Percentiles rank a stretch among this genome's conserved stretches.
Evolutionary conservation across 2,329 filamentous ascomycete species (phyloP).

Genomic region (Huntiella decipiens): DNA sequence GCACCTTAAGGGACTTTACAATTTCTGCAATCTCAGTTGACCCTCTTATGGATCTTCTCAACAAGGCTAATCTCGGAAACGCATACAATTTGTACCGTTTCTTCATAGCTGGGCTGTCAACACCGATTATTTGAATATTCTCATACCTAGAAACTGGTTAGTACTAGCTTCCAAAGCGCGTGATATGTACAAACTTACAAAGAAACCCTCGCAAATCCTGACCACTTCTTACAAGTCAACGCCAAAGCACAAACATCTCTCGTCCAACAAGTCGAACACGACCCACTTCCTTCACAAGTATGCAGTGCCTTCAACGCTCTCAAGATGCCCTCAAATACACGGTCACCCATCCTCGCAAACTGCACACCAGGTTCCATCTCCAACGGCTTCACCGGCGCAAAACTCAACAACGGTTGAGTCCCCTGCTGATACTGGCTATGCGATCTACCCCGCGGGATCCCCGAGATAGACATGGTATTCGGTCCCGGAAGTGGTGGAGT

Average conservation of each 20-base stretch:
- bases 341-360: constrained; percentile 36
- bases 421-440: constrained; percentile 9
- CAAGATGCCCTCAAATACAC: constrained; percentile 38
- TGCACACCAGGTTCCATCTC: constrained; percentile 28
- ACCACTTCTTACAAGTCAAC: constrained; percentile 31
- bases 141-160: constrained; percentile 25
- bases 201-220: constrained; percentile 29
- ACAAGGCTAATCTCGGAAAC: constrained; percentile 33
- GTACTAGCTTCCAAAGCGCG: neutral
- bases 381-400: constrained; percentile 17
- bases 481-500: constrained; percentile 11
- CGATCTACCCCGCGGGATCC: constrained; percentile 4
- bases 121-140: constrained; percentile 38
- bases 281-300: constrained; percentile 26
- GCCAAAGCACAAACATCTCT: constrained; percentile 35
- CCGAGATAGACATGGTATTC: constrained; percentile 10
- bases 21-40: constrained; percentile 33
- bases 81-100: constrained; percentile 36
- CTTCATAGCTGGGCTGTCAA: constrained; percentile 34
- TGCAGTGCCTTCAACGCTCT: constrained; percentile 33
- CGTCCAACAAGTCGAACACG: constrained; percentile 48
- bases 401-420: constrained; percentile 11
- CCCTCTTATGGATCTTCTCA: constrained; percentile 37
- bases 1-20: constrained; percentile 39
- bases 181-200: constrained; percentile 23